Evolutionary conservation across 140 eudicot genomes (phyloP).

Genomic region (Erigeron philadelphicus): DNA sequence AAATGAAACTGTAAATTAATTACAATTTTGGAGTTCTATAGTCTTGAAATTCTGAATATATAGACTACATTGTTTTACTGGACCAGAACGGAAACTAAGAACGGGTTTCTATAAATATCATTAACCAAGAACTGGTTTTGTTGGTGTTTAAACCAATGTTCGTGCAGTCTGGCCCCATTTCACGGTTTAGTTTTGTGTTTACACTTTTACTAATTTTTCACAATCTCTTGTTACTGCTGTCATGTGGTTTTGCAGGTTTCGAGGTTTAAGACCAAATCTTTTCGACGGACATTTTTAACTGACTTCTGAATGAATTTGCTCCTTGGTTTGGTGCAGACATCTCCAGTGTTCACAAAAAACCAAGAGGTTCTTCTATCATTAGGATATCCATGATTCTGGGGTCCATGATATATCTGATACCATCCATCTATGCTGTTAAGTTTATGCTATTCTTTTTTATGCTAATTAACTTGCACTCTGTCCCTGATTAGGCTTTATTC

Average conservation of each 20-base stretch:
- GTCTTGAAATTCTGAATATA: not conserved
- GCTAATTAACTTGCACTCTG: not conserved
- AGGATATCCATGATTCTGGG: constrained; percentile 20
- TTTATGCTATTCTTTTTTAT: not conserved
- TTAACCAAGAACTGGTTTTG: too few species aligned
- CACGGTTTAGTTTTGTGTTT: too few species aligned
- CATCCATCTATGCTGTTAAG: constrained; percentile 10
- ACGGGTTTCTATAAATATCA: not conserved
- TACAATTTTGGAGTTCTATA: too few species aligned
- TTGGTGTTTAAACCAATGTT: too few species aligned
- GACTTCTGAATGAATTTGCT: too few species aligned
- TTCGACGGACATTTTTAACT: constrained; percentile 22
- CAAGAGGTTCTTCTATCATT: constrained; percentile 19
- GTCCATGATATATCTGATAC: constrained; percentile 3
- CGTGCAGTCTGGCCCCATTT: too few species aligned
- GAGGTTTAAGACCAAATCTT: constrained; percentile 20
- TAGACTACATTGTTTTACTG: not conserved
- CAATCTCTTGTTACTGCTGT: not conserved
- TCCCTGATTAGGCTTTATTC: not conserved
- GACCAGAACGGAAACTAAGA: not conserved
- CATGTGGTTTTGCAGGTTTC: constrained; percentile 22
- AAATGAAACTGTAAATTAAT: too few species aligned
- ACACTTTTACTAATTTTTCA: not conserved
- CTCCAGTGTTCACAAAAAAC: constrained; percentile 6
- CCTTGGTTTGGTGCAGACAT: too few species aligned